phyloP scores from a whole-genome alignment of 2,329 filamentous ascomycete genomes.

The Dactylellina haptotyla region DNA sequence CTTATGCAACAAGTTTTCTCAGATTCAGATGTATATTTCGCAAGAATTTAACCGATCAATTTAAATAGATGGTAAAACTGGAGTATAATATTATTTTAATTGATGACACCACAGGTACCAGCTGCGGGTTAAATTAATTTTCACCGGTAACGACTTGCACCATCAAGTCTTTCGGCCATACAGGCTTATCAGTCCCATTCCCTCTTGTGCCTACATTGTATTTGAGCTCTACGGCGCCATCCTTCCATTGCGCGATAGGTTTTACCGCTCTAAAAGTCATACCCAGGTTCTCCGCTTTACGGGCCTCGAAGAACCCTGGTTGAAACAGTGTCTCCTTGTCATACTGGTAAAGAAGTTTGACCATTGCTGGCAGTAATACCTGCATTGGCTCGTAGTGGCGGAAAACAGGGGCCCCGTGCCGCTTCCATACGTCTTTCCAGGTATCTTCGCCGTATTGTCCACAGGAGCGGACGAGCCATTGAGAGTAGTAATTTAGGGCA shows the following conservation, averaged over 20 bases:
- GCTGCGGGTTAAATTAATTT: slow-evolving; percentile 8
- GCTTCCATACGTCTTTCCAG: slow-evolving; percentile 65
- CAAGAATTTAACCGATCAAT: too few relatives aligned
- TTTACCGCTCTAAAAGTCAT: slow-evolving; percentile 62
- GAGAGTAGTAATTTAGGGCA: slow-evolving; percentile 63
- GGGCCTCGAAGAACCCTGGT: slow-evolving; percentile 65
- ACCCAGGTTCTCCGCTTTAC: slow-evolving; percentile 61
- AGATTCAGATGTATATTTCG: too few relatives aligned
- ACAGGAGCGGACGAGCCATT: slow-evolving; percentile 62
- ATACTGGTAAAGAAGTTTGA: slow-evolving; percentile 60
- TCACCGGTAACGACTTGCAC: slow-evolving; percentile 60
- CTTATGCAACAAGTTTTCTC: too few relatives aligned
- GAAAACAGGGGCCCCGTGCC: slow-evolving; percentile 64
- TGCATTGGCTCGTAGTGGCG: slow-evolving; percentile 66
- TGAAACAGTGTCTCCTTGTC: slow-evolving; percentile 63
- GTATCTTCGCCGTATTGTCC: slow-evolving; percentile 63
- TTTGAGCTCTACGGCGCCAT: slow-evolving; percentile 61
- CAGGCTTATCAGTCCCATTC: slow-evolving; percentile 65
- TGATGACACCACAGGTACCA: too few relatives aligned
- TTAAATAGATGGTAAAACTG: too few relatives aligned
- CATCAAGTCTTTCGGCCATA: slow-evolving; percentile 65
- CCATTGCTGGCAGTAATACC: slow-evolving; percentile 62
- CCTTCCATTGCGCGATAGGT: slow-evolving; percentile 63
- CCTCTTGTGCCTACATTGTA: slow-evolving; percentile 66
- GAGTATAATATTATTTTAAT: too few relatives aligned